phyloP scores from a whole-genome alignment of 805 yeast species.

The Saturnispora sanitii region DNA sequence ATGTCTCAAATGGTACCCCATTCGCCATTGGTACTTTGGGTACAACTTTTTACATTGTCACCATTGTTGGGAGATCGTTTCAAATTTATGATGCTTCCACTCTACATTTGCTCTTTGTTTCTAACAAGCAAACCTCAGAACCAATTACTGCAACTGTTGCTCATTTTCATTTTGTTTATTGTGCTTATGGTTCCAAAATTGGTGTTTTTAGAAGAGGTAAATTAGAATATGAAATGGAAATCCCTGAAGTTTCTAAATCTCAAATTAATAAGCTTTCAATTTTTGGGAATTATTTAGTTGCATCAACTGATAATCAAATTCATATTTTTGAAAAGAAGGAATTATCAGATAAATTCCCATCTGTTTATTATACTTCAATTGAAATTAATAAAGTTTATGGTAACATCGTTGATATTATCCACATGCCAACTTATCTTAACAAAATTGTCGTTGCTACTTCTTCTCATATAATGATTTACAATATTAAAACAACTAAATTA shows the following conservation, averaged over 20 bases:
- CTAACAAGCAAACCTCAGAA: conserved; percentile 63
- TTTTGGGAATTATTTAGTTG: conserved; percentile 75
- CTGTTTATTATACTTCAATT: conserved; percentile 61
- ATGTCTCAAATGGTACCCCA: conserved; percentile 79
- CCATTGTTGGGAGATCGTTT: conserved; percentile 81
- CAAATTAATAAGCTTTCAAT: conserved; percentile 41
- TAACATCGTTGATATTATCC: conserved; percentile 55
- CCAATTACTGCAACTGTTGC: conserved; percentile 66
- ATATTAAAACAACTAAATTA: conserved; percentile 68
- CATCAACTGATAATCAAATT: conserved; percentile 31
- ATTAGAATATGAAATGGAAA: conserved; percentile 34
- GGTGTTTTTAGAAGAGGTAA: conserved; percentile 81
- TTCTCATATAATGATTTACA: conserved; percentile 49
- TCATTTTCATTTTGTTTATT: conserved; percentile 77
- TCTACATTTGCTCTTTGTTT: conserved; percentile 74
- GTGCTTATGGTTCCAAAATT: conserved; percentile 58
- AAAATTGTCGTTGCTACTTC: conserved; percentile 80
- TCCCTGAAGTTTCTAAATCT: conserved; percentile 21
- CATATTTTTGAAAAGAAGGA: conserved; percentile 26
- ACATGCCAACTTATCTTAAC: conserved; percentile 87
- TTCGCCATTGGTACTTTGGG: conserved; percentile 87
- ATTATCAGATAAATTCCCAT: conserved; percentile 33
- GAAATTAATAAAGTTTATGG: conserved; percentile 56
- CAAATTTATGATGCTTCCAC: conserved; percentile 91
- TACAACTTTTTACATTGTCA: conserved; percentile 74